Conservation (phyloP, 1,139 yeast genomes). For the Scheffersomyces insectosa region DNA sequence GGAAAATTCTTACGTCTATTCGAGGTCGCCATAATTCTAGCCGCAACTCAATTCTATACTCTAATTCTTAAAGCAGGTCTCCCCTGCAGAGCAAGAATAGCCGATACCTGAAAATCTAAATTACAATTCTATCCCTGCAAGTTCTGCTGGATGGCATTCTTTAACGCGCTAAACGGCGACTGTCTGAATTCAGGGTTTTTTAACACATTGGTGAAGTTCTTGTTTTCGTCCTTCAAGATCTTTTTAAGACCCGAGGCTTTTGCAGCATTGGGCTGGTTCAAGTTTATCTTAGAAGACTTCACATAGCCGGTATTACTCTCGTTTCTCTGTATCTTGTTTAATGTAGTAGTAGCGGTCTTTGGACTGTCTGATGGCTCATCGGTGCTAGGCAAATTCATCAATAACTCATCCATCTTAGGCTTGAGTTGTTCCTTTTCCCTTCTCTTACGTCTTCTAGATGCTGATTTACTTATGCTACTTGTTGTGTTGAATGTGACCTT, state of each 20-base stretch:
- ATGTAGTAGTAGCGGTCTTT: conserved; percentile 9
- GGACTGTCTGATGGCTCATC: conserved; percentile 18
- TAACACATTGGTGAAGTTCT: conserved; percentile 55
- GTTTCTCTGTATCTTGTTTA: conserved; percentile 5
- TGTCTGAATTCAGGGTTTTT: conserved; percentile 51
- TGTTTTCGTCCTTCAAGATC: conserved; percentile 54
- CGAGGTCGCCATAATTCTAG: no score
- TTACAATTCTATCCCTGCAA: conserved; percentile 4
- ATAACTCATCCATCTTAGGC: conserved; percentile 66
- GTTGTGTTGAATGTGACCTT: conserved; percentile 35
- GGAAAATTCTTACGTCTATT: no score
- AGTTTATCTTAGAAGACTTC: conserved; percentile 26
- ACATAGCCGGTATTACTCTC: conserved; percentile 15
- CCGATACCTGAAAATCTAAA: no score
- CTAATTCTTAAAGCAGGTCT: no score
- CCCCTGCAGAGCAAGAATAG: no score
- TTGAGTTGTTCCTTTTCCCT: conserved; percentile 61
- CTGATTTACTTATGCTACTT: conserved; percentile 59
- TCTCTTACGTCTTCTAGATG: conserved; percentile 65
- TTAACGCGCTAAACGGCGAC: conserved; percentile 61
- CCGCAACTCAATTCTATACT: no score
- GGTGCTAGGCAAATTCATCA: conserved; percentile 44
- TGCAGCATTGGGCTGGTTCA: conserved; percentile 61
- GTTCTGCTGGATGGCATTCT: conserved; percentile 33
- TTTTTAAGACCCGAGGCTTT: conserved; percentile 57